Percentiles rank a stretch among this genome's conserved stretches.
Conservation (phyloP, 1,284 basidiomycete genomes). For the Apiotrichum veenhuisii region DNA sequence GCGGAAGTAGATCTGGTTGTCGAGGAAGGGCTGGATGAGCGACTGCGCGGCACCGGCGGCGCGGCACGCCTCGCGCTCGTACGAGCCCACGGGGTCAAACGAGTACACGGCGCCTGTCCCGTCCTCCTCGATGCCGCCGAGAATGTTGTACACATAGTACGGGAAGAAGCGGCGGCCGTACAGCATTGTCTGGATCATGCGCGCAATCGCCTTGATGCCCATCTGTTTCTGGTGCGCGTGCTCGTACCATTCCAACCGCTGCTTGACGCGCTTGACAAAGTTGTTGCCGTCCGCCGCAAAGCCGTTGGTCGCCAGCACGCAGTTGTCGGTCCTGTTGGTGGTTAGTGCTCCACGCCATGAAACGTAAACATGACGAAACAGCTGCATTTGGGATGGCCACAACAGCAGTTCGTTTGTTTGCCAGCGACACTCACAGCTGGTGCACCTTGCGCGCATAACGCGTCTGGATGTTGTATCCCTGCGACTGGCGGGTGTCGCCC, state of each 20-base stretch:
- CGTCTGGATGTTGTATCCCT: slow-evolving; percentile 92
- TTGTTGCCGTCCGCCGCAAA: slow-evolving; percentile 93
- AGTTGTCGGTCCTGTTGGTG: slow-evolving; percentile 73
- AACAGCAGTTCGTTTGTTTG: neutral
- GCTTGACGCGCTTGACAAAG: slow-evolving; percentile 91
- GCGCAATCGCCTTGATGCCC: slow-evolving; percentile 84
- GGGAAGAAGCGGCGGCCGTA: slow-evolving; percentile 93
- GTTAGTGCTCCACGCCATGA: too few relatives aligned
- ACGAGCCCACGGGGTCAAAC: slow-evolving; percentile 92
- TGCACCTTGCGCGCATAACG: slow-evolving; percentile 74
- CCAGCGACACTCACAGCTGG: slow-evolving; percentile 49
- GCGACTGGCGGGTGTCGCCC: slow-evolving; percentile 88
- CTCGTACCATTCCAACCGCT: slow-evolving; percentile 93
- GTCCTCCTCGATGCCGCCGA: slow-evolving; percentile 89
- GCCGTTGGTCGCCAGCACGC: slow-evolving; percentile 86
- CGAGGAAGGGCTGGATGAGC: slow-evolving; percentile 89
- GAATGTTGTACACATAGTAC: slow-evolving; percentile 92
- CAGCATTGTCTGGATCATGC: slow-evolving; percentile 92
- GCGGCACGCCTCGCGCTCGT: slow-evolving; percentile 90
- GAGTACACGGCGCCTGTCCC: slow-evolving; percentile 93
- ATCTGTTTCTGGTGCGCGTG: slow-evolving; percentile 92
- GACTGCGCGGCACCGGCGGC: slow-evolving; percentile 87
- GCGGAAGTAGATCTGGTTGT: slow-evolving; percentile 98
- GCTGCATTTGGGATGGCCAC: too few relatives aligned
- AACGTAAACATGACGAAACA: too few relatives aligned